Evolutionary conservation across 129 eudicot species (phyloP).

Genomic region (Apium graveolens): DNA sequence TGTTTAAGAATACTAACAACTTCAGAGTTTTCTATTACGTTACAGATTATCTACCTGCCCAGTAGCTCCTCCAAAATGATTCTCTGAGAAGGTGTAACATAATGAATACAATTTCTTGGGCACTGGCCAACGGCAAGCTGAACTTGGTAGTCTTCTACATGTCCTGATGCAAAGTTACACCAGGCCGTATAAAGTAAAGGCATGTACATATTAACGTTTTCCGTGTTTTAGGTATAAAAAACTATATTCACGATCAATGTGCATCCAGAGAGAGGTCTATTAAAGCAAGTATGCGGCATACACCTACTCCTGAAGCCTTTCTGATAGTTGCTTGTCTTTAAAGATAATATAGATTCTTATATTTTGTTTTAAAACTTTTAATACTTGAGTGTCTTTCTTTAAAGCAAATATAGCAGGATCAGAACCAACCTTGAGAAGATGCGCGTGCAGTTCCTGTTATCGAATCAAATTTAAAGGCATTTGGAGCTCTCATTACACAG

Average conservation of each 20-base stretch:
- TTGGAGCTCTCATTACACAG: conserved; percentile 78
- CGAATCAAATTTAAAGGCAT: conserved; percentile 65
- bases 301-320: not conserved
- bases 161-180: conserved; percentile 35
- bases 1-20: not conserved
- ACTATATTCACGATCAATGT: not conserved
- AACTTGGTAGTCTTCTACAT: conserved; percentile 68
- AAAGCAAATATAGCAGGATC: not conserved
- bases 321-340: not conserved
- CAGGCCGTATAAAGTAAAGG: not conserved
- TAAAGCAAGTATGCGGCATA: not conserved
- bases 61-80: conserved; percentile 89
- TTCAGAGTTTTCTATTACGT: not conserved
- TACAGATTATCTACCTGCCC: conserved; percentile 39
- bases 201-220: not conserved
- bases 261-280: not conserved
- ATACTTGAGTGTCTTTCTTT: not conserved
- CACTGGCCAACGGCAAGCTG: conserved; percentile 90
- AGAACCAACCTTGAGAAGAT: conserved; percentile 73
- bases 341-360: not conserved
- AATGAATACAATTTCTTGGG: conserved; percentile 86
- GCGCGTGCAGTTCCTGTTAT: conserved; percentile 66
- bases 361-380: not conserved
- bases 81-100: conserved; percentile 98
- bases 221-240: not conserved